These are phyloP conservation scores for Colletotrichum sp. DNA, from an alignment of 2,329 filamentous ascomycete genomes.

Conservation along the genomic window DNA sequence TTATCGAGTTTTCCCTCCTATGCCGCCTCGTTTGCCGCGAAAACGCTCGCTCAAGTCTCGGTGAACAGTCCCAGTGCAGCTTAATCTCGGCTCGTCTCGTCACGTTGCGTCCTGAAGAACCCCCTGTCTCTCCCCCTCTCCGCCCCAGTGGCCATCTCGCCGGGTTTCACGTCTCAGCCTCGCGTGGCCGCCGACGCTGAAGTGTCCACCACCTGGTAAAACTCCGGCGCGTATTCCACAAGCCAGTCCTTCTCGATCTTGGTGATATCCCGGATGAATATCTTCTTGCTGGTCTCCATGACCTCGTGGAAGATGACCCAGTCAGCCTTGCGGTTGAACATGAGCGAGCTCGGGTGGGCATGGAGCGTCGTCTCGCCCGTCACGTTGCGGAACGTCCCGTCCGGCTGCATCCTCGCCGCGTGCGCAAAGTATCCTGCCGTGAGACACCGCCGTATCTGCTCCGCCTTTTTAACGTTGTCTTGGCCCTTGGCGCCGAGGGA, in stretches of 20 bases:
- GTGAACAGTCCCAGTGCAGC: background rate
- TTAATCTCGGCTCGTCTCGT: constrained; percentile 7
- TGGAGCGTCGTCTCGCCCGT: constrained; percentile 78
- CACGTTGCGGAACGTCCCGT: constrained; percentile 89
- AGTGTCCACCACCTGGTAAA: constrained; percentile 65
- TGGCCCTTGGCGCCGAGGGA: constrained; percentile 41
- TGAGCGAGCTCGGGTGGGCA: constrained; percentile 88
- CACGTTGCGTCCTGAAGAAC: background rate
- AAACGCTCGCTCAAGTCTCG: background rate
- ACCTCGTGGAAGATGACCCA: constrained; percentile 97
- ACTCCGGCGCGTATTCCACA: constrained; percentile 84
- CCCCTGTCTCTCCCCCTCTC: background rate
- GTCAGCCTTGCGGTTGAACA: constrained; percentile 96
- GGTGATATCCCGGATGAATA: constrained; percentile 88
- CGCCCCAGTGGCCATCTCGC: background rate
- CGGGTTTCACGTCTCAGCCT: constrained; percentile 17
- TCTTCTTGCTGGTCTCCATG: constrained; percentile 87
- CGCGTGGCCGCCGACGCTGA: constrained; percentile 23
- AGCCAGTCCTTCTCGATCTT: constrained; percentile 95
- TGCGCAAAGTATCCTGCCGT: constrained; percentile 93
- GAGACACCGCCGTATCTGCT: constrained; percentile 83
- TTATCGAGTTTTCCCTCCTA: background rate
- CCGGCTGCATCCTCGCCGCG: constrained; percentile 90
- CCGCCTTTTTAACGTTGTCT: constrained; percentile 51
- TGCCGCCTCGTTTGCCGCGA: background rate